Evolutionary conservation across 2,329 filamentous ascomycete species (phyloP).

Genomic region (Trichoderma cornu-damae): DNA sequence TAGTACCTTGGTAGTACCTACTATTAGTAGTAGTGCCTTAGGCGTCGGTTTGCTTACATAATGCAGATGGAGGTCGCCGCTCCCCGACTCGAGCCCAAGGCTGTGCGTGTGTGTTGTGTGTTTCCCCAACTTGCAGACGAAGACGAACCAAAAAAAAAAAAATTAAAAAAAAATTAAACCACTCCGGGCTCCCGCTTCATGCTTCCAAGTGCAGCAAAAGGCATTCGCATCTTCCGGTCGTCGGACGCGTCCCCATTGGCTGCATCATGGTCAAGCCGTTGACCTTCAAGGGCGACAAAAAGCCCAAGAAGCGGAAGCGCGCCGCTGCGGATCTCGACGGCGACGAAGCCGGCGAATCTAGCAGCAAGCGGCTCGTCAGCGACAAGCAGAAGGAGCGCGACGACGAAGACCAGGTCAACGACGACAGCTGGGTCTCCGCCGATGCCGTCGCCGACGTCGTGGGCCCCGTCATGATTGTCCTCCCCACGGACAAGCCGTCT

Average conservation of each 20-base stretch:
- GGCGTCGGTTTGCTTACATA: slow-evolving; percentile 27
- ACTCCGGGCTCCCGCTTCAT: background rate
- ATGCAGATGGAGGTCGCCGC: slow-evolving; percentile 33
- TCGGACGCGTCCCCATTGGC: background rate
- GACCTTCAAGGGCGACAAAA: slow-evolving; percentile 96
- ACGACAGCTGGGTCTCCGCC: slow-evolving; percentile 89
- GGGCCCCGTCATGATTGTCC: slow-evolving; percentile 76
- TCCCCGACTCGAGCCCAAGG: too few relatives aligned
- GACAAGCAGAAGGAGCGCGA: slow-evolving; percentile 11
- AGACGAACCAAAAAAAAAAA: too few relatives aligned
- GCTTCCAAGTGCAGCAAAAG: background rate
- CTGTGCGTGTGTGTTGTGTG: too few relatives aligned
- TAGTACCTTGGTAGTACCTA: too few relatives aligned
- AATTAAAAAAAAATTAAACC: too few relatives aligned
- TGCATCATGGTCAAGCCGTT: slow-evolving; percentile 77
- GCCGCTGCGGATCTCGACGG: slow-evolving; percentile 48
- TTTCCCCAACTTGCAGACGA: too few relatives aligned
- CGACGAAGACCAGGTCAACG: slow-evolving; percentile 43
- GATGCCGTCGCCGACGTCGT: slow-evolving; percentile 68
- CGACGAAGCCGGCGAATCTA: slow-evolving; percentile 27
- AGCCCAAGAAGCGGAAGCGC: slow-evolving; percentile 86
- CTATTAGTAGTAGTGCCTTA: too few relatives aligned
- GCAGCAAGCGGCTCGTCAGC: slow-evolving; percentile 4
- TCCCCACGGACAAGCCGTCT: slow-evolving; percentile 67
- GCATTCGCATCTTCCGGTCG: background rate